A percentile compares a stretch with the other conserved stretches of the same genome.
Evolutionary conservation across 2,329 filamentous ascomycete species (phyloP).

Genomic region (Chaetomium sp.): DNA sequence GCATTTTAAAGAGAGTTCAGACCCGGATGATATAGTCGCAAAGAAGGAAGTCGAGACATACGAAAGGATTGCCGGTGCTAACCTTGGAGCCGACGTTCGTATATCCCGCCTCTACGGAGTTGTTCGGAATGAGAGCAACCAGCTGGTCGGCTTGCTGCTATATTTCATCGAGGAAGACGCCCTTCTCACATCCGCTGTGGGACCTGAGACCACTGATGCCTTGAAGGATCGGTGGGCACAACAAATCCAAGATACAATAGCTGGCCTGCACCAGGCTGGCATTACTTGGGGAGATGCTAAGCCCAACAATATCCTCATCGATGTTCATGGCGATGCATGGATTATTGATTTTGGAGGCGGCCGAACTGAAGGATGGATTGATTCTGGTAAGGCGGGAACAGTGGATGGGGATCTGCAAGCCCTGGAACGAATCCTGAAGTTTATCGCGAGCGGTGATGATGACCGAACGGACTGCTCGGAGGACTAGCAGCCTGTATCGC

Average conservation of each 20-base stretch:
- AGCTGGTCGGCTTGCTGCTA: conserved; percentile 16
- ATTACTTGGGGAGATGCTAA: conserved; percentile 40
- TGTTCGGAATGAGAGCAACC: conserved; percentile 12
- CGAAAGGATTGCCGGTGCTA: conserved; percentile 11
- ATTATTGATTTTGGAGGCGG: conserved; percentile 40
- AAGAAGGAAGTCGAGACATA: conserved; percentile 15
- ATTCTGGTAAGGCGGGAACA: conserved; percentile 8
- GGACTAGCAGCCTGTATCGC: no score
- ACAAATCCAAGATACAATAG: conserved; percentile 15
- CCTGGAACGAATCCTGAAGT: conserved; percentile 10
- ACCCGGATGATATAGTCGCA: neutral
- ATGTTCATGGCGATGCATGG: conserved; percentile 37
- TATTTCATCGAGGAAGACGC: conserved; percentile 11
- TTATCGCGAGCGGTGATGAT: neutral
- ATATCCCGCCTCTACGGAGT: conserved; percentile 15
- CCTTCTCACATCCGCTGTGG: conserved; percentile 8
- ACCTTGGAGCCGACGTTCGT: conserved; percentile 7
- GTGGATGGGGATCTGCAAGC: conserved; percentile 12
- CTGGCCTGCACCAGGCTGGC: conserved; percentile 13
- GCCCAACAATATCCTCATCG: conserved; percentile 39
- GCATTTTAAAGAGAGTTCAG: conserved; percentile 4
- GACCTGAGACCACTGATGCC: conserved; percentile 4
- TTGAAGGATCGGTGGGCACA: conserved; percentile 19
- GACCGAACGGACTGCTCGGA: no score
- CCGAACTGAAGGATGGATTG: conserved; percentile 39